Base-by-base conservation (phyloP, 495 filamentous ascomycete genomes). In the Cetradonia linearis region DNA sequence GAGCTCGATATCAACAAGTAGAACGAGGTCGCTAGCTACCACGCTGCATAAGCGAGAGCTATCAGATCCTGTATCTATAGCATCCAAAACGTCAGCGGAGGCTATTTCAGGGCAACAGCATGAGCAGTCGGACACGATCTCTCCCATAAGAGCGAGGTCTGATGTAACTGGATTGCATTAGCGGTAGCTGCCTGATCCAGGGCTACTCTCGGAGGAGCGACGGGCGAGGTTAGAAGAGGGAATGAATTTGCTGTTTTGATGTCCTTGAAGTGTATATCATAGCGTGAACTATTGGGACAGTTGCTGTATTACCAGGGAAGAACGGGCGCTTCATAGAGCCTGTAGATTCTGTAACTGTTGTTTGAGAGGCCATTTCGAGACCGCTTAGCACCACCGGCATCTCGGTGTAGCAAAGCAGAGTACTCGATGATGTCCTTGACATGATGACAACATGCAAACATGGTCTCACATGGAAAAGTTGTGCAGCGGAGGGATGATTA, bases 31-130 rank as follows among this genome's bases (percentile, higher is more conserved):
- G 10, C 42, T 46, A 8, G 42, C 42, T 25, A 46, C 42, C 20
- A 3, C 42, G 20, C 42, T 46, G 31, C 30, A 54, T 20, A 54
- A 20, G 18, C 50, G 30, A 2, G 33, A 31, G 20, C 50, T 34
- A 36, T 54, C 50, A 36, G 30, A 31, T 5, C 50, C 50, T 46
- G 46, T 62, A 8, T 62, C 60, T 8, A 25, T 57, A 13, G 20
- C 50, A 20, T 33, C 8, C 13, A 7, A 33, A 23, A 54, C 20
- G 3, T 54, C 50, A 10, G 50, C 33, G 20, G 28, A 46, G 3
- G 20, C 50, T n/a, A 20, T 20, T 18, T 18, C 31, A 0, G 30
- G 49, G 10, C 49, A 11, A n/a, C 49, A 34, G 27, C 49, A 20
- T 33, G 31, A 53, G n/a, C 18, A 31, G 20, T n/a, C 31, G 14